A percentile compares a stretch with the other conserved stretches of the same genome.
Conservation (phyloP, 1,139 yeast genomes). For the Pichia sp. region DNA sequence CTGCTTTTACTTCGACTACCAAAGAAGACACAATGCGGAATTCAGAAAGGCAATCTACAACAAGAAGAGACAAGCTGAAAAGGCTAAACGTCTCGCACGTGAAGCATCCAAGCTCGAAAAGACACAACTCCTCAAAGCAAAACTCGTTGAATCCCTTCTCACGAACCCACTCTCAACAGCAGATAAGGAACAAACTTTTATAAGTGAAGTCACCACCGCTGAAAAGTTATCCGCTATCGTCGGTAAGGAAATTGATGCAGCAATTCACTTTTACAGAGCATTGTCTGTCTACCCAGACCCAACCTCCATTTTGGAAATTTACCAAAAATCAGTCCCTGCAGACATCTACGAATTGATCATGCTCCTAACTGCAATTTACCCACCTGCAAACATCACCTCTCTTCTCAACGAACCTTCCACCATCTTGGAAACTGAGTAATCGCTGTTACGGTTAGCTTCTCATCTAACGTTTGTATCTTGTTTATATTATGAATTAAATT, state of each 20-base stretch:
- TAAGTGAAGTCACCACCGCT: constrained; percentile 77
- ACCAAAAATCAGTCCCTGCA: constrained; percentile 81
- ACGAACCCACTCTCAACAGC: constrained; percentile 53
- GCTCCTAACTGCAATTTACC: constrained; percentile 82
- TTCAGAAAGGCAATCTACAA: constrained; percentile 74
- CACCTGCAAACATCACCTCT: constrained; percentile 74
- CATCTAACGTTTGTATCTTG: too few species aligned
- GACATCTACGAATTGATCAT: constrained; percentile 76
- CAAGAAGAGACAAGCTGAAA: constrained; percentile 52
- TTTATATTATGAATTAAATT: too few species aligned
- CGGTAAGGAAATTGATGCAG: constrained; percentile 66
- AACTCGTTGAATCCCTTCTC: constrained; percentile 56
- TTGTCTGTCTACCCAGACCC: constrained; percentile 92
- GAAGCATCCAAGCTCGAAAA: constrained; percentile 53
- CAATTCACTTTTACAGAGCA: constrained; percentile 91
- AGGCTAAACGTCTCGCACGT: constrained; percentile 40
- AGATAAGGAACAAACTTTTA: constrained; percentile 71
- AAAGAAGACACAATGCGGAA: constrained; percentile 73
- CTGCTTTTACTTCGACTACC: constrained; percentile 84
- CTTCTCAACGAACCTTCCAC: constrained; percentile 50
- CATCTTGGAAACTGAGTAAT: too few species aligned
- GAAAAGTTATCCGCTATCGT: constrained; percentile 60
- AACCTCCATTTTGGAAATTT: constrained; percentile 78
- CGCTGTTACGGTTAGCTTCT: too few species aligned
- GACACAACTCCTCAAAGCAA: constrained; percentile 52